phyloP scores from a whole-genome alignment of 1,284 basidiomycete species.

The Puccinia novopanici region DNA sequence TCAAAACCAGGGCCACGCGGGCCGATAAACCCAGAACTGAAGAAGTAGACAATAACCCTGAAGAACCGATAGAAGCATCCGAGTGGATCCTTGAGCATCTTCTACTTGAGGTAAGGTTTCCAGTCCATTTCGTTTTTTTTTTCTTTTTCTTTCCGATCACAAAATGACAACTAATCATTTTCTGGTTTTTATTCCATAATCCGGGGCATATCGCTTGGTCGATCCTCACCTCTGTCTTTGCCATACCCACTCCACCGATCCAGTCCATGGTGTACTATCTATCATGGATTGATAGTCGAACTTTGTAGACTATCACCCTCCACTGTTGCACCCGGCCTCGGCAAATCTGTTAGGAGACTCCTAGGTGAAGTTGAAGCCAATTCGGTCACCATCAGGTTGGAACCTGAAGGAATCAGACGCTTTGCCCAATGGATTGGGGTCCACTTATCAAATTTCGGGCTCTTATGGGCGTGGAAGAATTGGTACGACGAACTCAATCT shows the following conservation, averaged over 20 bases:
- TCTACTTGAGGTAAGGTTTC: constrained; percentile 69
- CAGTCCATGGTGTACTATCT: constrained; percentile 79
- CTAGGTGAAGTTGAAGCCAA: constrained; percentile 61
- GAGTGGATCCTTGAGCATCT: constrained; percentile 74
- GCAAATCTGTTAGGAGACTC: constrained; percentile 85
- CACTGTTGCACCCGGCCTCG: constrained; percentile 92
- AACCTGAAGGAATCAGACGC: constrained; percentile 76
- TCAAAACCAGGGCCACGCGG: constrained; percentile 66
- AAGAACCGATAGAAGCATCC: constrained; percentile 55
- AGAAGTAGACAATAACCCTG: constrained; percentile 54
- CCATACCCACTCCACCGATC: constrained; percentile 75
- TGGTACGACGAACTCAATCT: constrained; percentile 67
- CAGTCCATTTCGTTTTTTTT: constrained; percentile 23
- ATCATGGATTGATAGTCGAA: constrained; percentile 85
- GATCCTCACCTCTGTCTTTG: constrained; percentile 73
- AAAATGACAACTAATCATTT: background rate
- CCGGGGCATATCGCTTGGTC: constrained; percentile 60
- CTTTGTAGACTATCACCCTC: constrained; percentile 86
- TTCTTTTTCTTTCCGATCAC: background rate
- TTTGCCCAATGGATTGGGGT: constrained; percentile 93
- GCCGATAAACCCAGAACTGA: constrained; percentile 52
- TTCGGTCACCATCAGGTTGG: constrained; percentile 62
- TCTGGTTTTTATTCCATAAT: background rate
- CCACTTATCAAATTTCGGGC: constrained; percentile 96
- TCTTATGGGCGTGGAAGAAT: constrained; percentile 99